Base-by-base conservation (phyloP, 2,329 filamentous ascomycete species). In the Amesomyces nigricolor region DNA sequence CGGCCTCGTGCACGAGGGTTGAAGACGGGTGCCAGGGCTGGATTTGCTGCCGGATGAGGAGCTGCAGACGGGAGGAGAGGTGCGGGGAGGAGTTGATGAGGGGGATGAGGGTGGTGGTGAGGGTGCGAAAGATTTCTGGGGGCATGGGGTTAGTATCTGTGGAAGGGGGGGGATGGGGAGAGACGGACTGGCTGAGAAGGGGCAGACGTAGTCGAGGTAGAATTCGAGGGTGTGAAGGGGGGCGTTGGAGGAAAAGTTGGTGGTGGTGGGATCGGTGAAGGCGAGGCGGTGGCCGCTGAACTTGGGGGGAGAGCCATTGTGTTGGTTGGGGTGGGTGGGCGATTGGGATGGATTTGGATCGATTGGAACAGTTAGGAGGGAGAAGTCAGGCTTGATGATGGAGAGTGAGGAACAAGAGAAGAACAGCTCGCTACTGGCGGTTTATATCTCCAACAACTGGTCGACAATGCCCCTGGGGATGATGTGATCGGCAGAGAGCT, bases 1-100 rank as follows among this genome's bases (percentile, higher is more conserved):
- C 91, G 32, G 91, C 88, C 78, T 97, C 92, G 75, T 92, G 89
- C 54, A 82, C 78, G 10, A 91, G 78, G 6, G 87, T 91, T 40
- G 84, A 91, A 17, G 87, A 90, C 1, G 92, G 92, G 73, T 97
- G 91, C 92, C 92, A 96, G 13, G 91, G 90, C 75, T 96, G 91
- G 66, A 96, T 83, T 70, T 96, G 91, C 70, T 92, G 91, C 48
- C 91, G 87, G 77, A 96, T 89, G 66, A 97, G 81, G 63, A 95
- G 77, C 64, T 88, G 79, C 2, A 96, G 74, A 58, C 78, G 78
- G 57, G 75, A 63, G 13, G 75, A 69, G 69, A 75, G 77, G 22
- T 73, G 64, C 61, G 87, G 84, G 64, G 84, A 83, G 48, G 76
- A 64, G 58, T 78, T 76, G 63, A 95, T 77, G 47, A 81, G 70